Conservation (phyloP, 2,329 filamentous ascomycete species). For the Paracoccidioides lutzii region DNA sequence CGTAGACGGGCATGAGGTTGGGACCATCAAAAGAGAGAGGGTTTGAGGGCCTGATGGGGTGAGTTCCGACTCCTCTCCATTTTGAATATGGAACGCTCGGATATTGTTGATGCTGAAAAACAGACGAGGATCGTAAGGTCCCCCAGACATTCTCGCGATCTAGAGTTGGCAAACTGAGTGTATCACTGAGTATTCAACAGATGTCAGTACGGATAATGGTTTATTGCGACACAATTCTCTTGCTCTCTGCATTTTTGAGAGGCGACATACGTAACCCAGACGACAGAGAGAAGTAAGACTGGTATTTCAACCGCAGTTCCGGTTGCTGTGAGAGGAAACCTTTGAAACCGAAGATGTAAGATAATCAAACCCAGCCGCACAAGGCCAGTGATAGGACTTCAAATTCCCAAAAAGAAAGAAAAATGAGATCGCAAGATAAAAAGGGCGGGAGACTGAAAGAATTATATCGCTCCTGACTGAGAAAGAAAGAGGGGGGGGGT, state of each 20-base stretch:
- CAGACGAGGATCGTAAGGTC: conserved; percentile 24
- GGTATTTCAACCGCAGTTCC: too few relatives aligned
- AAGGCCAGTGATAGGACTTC: too few relatives aligned
- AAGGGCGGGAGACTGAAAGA: too few relatives aligned
- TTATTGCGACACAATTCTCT: too few relatives aligned
- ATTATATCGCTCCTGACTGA: too few relatives aligned
- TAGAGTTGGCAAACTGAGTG: background rate
- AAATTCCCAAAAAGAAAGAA: too few relatives aligned
- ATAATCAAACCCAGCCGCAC: background rate
- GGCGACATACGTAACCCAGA: too few relatives aligned
- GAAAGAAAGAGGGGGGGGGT: too few relatives aligned
- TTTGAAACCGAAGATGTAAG: background rate
- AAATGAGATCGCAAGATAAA: too few relatives aligned
- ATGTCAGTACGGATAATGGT: background rate
- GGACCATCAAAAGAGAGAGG: conserved; percentile 88
- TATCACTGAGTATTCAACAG: background rate
- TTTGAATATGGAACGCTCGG: conserved; percentile 76
- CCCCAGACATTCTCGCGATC: conserved; percentile 5
- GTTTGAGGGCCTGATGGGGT: conserved; percentile 82
- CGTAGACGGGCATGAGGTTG: conserved; percentile 61
- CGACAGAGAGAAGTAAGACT: too few relatives aligned
- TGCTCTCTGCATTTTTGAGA: too few relatives aligned
- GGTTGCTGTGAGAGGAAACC: too few relatives aligned
- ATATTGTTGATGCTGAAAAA: conserved; percentile 58
- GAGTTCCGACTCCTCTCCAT: conserved; percentile 71